phyloP scores from a whole-genome alignment of 2,329 filamentous ascomycete species.

The Calonectria pauciramosa region DNA sequence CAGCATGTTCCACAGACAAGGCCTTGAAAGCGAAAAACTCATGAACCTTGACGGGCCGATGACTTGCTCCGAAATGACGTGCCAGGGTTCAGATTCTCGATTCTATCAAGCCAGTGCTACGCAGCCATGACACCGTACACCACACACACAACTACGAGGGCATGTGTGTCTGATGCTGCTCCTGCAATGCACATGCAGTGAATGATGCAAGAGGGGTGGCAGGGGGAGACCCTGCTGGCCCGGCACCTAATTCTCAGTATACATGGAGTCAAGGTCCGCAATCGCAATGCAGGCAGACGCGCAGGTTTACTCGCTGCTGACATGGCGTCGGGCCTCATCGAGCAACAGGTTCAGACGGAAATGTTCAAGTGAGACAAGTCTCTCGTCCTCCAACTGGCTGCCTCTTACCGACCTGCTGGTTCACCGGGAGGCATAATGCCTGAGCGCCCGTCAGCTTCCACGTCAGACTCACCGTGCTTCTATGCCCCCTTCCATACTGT shows the following conservation, averaged over 20 bases:
- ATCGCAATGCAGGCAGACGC: conserved; percentile 11
- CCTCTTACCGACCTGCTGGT: conserved; percentile 19
- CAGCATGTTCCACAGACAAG: neutral
- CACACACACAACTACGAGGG: neutral
- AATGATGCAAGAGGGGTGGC: conserved; percentile 38
- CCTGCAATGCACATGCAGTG: conserved; percentile 38
- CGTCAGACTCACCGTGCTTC: conserved; percentile 10
- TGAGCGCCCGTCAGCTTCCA: conserved; percentile 11
- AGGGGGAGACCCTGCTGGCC: conserved; percentile 29
- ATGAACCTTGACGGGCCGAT: neutral
- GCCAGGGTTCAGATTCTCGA: conserved; percentile 3
- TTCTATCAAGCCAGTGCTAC: neutral
- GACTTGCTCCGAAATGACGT: conserved; percentile 6
- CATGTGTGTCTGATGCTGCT: conserved; percentile 24
- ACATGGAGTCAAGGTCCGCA: conserved; percentile 5
- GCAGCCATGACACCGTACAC: neutral
- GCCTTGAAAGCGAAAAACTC: neutral
- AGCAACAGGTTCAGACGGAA: conserved; percentile 7
- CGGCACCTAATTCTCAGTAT: neutral
- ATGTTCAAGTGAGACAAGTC: neutral
- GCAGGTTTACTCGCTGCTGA: conserved; percentile 12
- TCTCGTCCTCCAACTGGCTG: conserved; percentile 10
- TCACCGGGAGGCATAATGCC: conserved; percentile 3
- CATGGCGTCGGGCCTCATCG: conserved; percentile 16
- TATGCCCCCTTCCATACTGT: neutral